Base-by-base conservation (phyloP, 108 stramenopile species). In the Nitzschia sp. region DNA sequence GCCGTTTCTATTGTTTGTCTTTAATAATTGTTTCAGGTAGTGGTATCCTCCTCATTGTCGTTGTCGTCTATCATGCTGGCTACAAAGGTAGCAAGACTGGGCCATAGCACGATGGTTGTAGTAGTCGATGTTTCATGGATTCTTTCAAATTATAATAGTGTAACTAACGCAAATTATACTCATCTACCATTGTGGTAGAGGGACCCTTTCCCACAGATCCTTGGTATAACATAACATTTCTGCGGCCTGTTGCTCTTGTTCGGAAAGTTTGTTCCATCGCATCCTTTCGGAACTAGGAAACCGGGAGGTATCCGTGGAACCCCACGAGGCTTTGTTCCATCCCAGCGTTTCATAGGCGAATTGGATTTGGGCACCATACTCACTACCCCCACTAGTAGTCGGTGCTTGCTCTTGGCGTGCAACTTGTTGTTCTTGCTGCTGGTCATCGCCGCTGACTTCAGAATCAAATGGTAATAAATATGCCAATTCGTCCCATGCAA, bases 401-500 rank as follows among this genome's bases (percentile, higher is more conserved):
- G n/a, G n/a, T n/a, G n/a, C n/a, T n/a, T n/a, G n/a, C n/a, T n/a
- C n/a, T n/a, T n/a, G n/a, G n/a, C n/a, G n/a, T n/a, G n/a, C n/a
- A n/a, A n/a, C n/a, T n/a, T n/a, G n/a, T n/a, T n/a, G n/a, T n/a
- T n/a, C n/a, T n/a, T n/a, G n/a, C n/a, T n/a, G n/a, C n/a, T n/a
- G n/a, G 21, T 51, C n/a, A 5, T n/a, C 18, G 49, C 49, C n/a
- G 21, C 18, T 21, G 5, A n/a, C 21, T 5, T 17, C 49, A 4
- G 5, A 9, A 21, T 17, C 13, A 21, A 19, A 5, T 4, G 8
- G 21, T 4, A 19, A 19, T n/a, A 51, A 19, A 4, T 4, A 4
- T 11, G 9, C 23, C n/a, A 61, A 23, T 35, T 61, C 60, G 18
- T 61, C 35, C 60, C 60, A 61, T 8, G 11, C 17, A 5, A 34